phyloP scores from a whole-genome alignment of 495 filamentous ascomycete genomes.

The Podospora didyma region DNA sequence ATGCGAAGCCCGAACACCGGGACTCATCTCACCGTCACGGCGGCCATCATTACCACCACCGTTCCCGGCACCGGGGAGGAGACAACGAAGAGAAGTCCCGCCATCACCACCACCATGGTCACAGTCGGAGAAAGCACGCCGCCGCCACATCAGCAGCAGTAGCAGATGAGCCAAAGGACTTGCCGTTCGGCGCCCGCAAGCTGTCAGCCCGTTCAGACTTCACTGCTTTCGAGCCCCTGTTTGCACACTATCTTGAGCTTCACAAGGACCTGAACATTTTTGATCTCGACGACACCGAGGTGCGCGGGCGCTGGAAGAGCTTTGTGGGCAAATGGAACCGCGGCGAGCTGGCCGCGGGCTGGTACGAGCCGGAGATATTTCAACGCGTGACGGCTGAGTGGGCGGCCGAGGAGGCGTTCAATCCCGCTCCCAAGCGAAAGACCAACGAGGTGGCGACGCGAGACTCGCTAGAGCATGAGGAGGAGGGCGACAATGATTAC shows the following conservation, averaged over 20 bases:
- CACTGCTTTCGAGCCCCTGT: conserved; percentile 60
- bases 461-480: not conserved
- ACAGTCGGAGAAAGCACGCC: not conserved
- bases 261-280: conserved; percentile 72
- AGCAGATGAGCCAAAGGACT: conserved; percentile 12
- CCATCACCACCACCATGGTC: conserved; percentile 16
- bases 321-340: conserved; percentile 92
- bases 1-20: too few relatives aligned
- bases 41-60: not conserved
- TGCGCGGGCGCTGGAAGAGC: conserved; percentile 87
- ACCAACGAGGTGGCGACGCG: not conserved
- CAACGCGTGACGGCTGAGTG: conserved; percentile 38
- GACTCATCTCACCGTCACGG: too few relatives aligned
- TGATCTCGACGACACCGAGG: conserved; percentile 63
- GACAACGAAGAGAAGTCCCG: not conserved
- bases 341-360: conserved; percentile 86
- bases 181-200: conserved; percentile 63
- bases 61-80: conserved; percentile 5
- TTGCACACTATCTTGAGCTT: conserved; percentile 83
- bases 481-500: not conserved
- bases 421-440: not conserved
- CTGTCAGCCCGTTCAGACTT: conserved; percentile 62
- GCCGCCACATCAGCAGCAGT: not conserved
- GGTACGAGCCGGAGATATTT: conserved; percentile 77
- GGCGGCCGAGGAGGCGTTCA: conserved; percentile 8